Conservation (phyloP, 2,329 filamentous ascomycete species). For the Thielaviopsis euricoi region DNA sequence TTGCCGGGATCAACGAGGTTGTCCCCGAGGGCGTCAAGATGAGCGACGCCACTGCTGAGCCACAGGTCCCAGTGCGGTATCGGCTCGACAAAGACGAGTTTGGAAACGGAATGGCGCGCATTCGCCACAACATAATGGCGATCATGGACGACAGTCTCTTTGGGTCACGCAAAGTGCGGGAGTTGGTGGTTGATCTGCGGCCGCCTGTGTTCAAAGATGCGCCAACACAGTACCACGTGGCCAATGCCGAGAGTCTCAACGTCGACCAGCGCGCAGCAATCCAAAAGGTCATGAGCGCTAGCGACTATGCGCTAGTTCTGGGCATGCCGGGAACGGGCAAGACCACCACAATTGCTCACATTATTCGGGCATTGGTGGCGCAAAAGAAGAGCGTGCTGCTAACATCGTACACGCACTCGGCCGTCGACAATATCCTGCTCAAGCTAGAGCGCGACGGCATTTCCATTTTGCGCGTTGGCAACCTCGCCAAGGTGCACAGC, state of each 20-base stretch:
- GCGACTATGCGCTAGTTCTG: constrained; percentile 90
- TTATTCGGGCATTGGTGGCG: constrained; percentile 75
- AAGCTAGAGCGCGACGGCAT: constrained; percentile 72
- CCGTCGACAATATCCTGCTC: constrained; percentile 92
- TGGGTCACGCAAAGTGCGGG: constrained; percentile 55
- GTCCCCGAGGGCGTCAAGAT: constrained; percentile 12
- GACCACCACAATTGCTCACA: constrained; percentile 94
- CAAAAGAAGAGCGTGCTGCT: constrained; percentile 86
- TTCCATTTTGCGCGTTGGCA: constrained; percentile 70
- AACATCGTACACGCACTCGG: constrained; percentile 92
- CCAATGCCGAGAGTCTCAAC: constrained; percentile 52
- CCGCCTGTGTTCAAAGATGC: constrained; percentile 55
- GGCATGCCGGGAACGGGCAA: constrained; percentile 98
- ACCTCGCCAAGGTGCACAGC: constrained; percentile 68
- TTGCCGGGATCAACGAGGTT: constrained; percentile 84
- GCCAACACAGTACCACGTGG: constrained; percentile 46
- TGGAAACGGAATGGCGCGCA: constrained; percentile 89
- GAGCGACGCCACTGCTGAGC: neutral
- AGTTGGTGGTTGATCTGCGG: constrained; percentile 62
- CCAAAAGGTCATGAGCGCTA: constrained; percentile 85
- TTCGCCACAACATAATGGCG: constrained; percentile 84
- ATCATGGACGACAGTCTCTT: constrained; percentile 70
- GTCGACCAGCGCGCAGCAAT: constrained; percentile 76
- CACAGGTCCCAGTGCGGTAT: constrained; percentile 40
- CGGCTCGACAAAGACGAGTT: constrained; percentile 96